Percentiles rank a stretch among this genome's conserved stretches.
These are phyloP conservation scores for Amorphotheca resinae DNA, from an alignment of 495 filamentous ascomycete species.

Conservation along the genomic window DNA sequence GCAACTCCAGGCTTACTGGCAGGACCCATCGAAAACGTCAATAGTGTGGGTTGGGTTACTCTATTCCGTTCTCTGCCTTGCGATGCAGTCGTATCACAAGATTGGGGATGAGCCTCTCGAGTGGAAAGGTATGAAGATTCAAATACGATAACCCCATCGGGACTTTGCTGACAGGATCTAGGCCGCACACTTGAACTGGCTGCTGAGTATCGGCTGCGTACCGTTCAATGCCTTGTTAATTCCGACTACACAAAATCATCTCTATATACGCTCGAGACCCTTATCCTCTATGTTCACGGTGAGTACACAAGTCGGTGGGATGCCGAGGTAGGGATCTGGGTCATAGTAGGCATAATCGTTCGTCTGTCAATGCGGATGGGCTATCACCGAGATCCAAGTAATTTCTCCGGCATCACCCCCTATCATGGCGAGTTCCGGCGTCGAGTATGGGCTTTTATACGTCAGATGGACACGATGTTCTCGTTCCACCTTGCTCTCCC, in stretches of 20 bases:
- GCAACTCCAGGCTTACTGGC: conserved; percentile 81
- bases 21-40: conserved; percentile 63
- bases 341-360: conserved; percentile 67
- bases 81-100: conserved; percentile 81
- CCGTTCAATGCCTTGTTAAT: conserved; percentile 75
- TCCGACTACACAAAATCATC: conserved; percentile 85
- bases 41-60: conserved; percentile 85
- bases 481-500: conserved; percentile 87
- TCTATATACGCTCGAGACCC: conserved; percentile 75
- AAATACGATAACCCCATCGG: neutral
- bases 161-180: conserved; percentile 4
- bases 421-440: conserved; percentile 89
- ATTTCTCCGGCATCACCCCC: conserved; percentile 68
- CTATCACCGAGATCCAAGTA: conserved; percentile 82
- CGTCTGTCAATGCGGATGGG: conserved; percentile 90
- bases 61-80: conserved; percentile 77
- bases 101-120: conserved; percentile 89
- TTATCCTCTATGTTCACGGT: conserved; percentile 74
- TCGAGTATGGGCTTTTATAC: conserved; percentile 76
- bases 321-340: conserved; percentile 69
- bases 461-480: conserved; percentile 70
- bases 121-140: conserved; percentile 40
- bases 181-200: conserved; percentile 62
- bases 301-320: conserved; percentile 71
- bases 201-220: conserved; percentile 62